phyloP scores from a whole-genome alignment of 1,284 basidiomycete species.

The Xerocomus minutiporus region DNA sequence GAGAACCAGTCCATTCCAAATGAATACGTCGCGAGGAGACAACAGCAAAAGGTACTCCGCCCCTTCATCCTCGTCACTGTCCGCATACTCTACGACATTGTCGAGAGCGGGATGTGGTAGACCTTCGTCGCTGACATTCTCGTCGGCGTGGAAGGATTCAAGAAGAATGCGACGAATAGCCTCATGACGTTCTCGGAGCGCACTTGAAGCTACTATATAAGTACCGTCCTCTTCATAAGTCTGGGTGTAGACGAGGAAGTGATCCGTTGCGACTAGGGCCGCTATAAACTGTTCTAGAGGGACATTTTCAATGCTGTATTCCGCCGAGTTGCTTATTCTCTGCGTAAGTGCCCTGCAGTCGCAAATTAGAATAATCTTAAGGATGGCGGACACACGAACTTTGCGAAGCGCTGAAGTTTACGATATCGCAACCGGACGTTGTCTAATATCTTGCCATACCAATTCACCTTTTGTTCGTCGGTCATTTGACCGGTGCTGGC shows the following conservation, averaged over 20 bases:
- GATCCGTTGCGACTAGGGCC: conserved; percentile 79
- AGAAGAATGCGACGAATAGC: conserved; percentile 78
- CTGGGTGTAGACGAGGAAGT: conserved; percentile 93
- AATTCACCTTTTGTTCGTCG: conserved; percentile 76
- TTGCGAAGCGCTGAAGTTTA: conserved; percentile 89
- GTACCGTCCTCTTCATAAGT: conserved; percentile 86
- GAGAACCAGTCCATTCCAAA: conserved; percentile 93
- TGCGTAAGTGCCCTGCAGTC: conserved; percentile 65
- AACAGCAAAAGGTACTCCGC: conserved; percentile 79
- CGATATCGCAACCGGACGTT: conserved; percentile 90
- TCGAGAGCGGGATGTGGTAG: conserved; percentile 42
- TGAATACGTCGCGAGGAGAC: conserved; percentile 82
- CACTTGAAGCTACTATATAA: conserved; percentile 87
- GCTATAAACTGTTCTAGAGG: conserved; percentile 80
- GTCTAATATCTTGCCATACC: conserved; percentile 94
- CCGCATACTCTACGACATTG: conserved; percentile 43
- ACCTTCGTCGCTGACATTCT: conserved; percentile 54
- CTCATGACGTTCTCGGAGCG: conserved; percentile 81
- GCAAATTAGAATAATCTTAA: conserved; percentile 9
- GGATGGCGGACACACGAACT: conserved; percentile 44
- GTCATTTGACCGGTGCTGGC: conserved; percentile 50
- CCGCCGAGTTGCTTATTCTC: conserved; percentile 93
- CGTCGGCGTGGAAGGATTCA: conserved; percentile 78
- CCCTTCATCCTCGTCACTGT: conserved; percentile 52
- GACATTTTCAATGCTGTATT: conserved; percentile 83